Conservation (phyloP, 75 land plant species). For the Sequoia sempervirens region DNA sequence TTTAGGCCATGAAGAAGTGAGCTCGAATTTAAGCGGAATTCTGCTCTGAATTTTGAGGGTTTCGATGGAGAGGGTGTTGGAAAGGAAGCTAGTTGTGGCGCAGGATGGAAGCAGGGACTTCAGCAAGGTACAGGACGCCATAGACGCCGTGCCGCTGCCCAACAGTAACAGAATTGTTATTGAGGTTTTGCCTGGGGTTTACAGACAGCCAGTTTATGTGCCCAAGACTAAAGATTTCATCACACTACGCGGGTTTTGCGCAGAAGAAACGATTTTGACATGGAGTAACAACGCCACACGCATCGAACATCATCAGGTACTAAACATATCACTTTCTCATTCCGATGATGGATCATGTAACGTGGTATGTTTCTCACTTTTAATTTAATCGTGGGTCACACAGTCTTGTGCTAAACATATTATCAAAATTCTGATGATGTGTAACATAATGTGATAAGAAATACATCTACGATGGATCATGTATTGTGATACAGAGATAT, state of each 20-base stretch:
- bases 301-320: slow-evolving; percentile 80
- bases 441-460: too few relatives aligned
- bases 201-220: slow-evolving; percentile 78
- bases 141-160: slow-evolving; percentile 73
- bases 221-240: slow-evolving; percentile 89
- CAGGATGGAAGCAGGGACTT: slow-evolving; percentile 70
- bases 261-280: slow-evolving; percentile 69
- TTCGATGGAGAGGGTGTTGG: background rate
- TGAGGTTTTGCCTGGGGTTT: slow-evolving; percentile 60
- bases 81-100: slow-evolving; percentile 45
- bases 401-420: too few relatives aligned
- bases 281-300: slow-evolving; percentile 84
- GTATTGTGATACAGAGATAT: too few relatives aligned
- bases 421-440: too few relatives aligned
- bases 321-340: background rate
- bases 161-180: slow-evolving; percentile 69
- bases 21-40: background rate
- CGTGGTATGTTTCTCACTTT: too few relatives aligned
- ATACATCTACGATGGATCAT: too few relatives aligned
- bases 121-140: slow-evolving; percentile 76
- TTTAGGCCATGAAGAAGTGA: background rate
- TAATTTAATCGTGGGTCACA: too few relatives aligned
- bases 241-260: slow-evolving; percentile 53
- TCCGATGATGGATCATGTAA: too few relatives aligned
- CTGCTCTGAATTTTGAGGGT: background rate